phyloP scores from a whole-genome alignment of 2,329 filamentous ascomycete species.

The Aphanocladium album region DNA sequence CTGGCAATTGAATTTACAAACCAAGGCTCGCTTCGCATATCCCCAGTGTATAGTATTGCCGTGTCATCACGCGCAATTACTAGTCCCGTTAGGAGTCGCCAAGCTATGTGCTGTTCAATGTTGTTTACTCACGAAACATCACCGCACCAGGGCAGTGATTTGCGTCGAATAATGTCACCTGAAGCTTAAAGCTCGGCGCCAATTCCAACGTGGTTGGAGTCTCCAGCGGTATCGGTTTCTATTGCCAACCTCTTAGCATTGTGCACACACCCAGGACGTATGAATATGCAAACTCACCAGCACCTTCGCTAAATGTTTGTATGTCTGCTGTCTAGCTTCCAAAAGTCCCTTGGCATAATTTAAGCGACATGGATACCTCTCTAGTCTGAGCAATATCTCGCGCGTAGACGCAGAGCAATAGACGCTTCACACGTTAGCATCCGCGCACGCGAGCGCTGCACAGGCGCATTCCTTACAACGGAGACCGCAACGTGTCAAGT shows the following conservation, averaged over 20 bases:
- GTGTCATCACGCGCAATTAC: constrained; percentile 70
- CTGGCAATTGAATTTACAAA: constrained; percentile 71
- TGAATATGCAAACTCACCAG: constrained; percentile 40
- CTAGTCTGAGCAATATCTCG: constrained; percentile 74
- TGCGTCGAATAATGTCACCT: constrained; percentile 81
- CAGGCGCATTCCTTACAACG: constrained; percentile 52
- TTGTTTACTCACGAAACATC: constrained; percentile 65
- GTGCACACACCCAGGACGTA: too few relatives aligned
- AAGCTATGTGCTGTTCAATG: too few relatives aligned
- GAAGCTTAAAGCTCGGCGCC: constrained; percentile 59
- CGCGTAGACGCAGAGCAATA: constrained; percentile 84
- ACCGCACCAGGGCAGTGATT: constrained; percentile 89
- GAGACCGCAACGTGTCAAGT: constrained; percentile 68
- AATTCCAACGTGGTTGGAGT: constrained; percentile 75
- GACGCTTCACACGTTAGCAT: constrained; percentile 41
- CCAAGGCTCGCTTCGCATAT: constrained; percentile 81
- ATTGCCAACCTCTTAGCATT: background rate
- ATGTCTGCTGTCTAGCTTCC: constrained; percentile 68
- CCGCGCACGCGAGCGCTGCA: background rate
- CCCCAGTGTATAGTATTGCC: constrained; percentile 81
- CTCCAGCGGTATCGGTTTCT: constrained; percentile 77
- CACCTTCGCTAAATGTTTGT: constrained; percentile 67
- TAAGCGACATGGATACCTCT: constrained; percentile 73
- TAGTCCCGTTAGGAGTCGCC: constrained; percentile 19
- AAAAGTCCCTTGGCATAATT: constrained; percentile 75